Base-by-base conservation (phyloP, 441 rosid genomes). In the Adansonia rubrostipa region DNA sequence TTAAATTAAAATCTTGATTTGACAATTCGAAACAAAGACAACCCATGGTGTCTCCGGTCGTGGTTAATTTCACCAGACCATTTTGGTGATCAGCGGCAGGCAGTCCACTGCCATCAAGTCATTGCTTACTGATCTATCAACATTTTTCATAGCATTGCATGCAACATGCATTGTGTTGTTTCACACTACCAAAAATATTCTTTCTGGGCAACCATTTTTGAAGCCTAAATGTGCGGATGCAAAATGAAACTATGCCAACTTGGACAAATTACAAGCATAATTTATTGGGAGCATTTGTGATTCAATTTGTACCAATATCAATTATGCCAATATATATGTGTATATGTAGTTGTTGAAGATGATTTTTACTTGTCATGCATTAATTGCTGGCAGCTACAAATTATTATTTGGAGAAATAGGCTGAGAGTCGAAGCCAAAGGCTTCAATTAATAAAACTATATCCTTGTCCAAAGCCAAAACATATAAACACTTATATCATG, bases 101-200 rank as follows among this genome's bases (percentile, higher is more conserved):
- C 60, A 1, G 22, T 3, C 22, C 10, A 6, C 1, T 51, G n/a
- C 56, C 17, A 56, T 56, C 62, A 17, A 6, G 24, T 58, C 63
- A 58, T 20, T 58, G 24, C 33, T 20, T 58, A 8, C 9, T 6
- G 28, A 24, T 0, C 6, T 42, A n/a, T 54, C 60, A 57, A 57
- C 63, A 20, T 11, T 20, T 58, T 8, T 58, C 63, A 20, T 8
- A 7, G 9, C 63, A 20, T 58, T 19, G 33, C 5, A 58, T 13
- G 33, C 33, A 58, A 58, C 63, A 58, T 58, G 63, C 33, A 58
- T 24, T 58, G 14, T 58, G 63, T 58, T 58, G 63, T 19, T 58
- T 9, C 33, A 33, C 63, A 58, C 63, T 58, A 20, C 63, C 5
- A 19, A 20, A 19, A 9, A 9, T 20, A 20, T 15, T n/a, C 8